These are phyloP conservation scores for Malus orientalis DNA, from an alignment of 306 rosid species.

Conservation along the genomic window DNA sequence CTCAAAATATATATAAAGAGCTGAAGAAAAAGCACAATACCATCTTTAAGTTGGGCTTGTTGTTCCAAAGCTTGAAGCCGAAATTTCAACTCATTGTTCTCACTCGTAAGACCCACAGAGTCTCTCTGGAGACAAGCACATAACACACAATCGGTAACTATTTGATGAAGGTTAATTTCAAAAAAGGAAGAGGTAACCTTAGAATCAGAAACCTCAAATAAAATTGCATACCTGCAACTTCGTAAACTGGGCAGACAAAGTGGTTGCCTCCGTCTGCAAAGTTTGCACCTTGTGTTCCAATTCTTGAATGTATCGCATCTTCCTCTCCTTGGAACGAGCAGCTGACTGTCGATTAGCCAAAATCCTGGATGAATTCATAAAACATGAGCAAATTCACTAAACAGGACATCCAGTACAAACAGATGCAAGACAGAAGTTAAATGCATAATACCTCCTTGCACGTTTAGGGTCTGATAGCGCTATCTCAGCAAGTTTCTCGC, in stretches of 20 bases:
- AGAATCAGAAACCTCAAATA: neutral
- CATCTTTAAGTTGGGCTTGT: conserved; percentile 78
- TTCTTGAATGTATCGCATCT: conserved; percentile 62
- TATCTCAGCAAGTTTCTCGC: conserved; percentile 69
- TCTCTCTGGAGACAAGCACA: conserved; percentile 42
- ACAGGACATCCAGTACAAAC: neutral
- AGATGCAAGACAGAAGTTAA: neutral
- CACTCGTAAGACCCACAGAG: conserved; percentile 40
- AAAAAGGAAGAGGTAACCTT: neutral
- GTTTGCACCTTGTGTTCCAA: conserved; percentile 88
- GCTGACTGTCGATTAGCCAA: conserved; percentile 92
- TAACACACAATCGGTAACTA: conserved; percentile 2
- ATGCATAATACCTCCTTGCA: conserved; percentile 53
- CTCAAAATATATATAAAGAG: neutral
- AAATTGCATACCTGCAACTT: conserved; percentile 48
- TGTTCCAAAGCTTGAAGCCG: conserved; percentile 85
- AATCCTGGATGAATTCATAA: conserved; percentile 38
- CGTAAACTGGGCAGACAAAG: conserved; percentile 64
- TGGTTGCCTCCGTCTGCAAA: conserved; percentile 80
- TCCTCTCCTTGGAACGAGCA: conserved; percentile 86
- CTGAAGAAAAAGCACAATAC: conserved; percentile 29
- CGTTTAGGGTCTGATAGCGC: conserved; percentile 81
- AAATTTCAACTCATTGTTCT: conserved; percentile 71
- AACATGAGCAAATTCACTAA: neutral
- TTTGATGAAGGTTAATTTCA: neutral